Evolutionary conservation across 1,284 basidiomycete species (phyloP), one percentile per base, ranked within the genome.

Genomic region (Moesziomyces sp.): DNA sequence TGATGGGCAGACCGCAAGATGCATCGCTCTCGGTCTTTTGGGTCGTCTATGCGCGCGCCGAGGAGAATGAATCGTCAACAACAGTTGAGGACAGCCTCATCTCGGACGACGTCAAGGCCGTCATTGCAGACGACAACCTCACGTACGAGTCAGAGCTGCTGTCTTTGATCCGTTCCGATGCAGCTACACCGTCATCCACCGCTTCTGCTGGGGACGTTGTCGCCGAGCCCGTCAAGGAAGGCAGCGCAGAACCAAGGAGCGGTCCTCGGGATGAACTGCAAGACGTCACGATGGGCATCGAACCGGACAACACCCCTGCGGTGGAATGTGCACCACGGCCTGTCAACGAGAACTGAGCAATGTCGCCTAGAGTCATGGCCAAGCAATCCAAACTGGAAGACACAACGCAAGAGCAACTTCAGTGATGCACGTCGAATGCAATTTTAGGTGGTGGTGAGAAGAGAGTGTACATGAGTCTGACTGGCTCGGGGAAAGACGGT

Each of bases 71-170:
- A 21, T 53, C 42, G 43, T 24, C 16, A 7, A 40, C 19, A 19
- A 23, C 7, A 21, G 35, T 5, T 11, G 24, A 14, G 18, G 72
- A 64, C 16, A 38, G 11, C 28, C 52, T 66, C 43, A 52, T 70
- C 8, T 30, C 53, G 2, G 72, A 75, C 24, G 16, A 35, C 24
- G 43, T 58, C 34, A 58, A 56, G 44, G 56, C 52, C 3, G 72
- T 54, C 14, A 50, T 75, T n/a, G 53, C 47, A 13, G 67, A 75
- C 21, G 72, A 75, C 57, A 75, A 75, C 42, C 35, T 75, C 50
- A 75, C 67, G 23, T 56, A 71, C 43, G 64, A 75, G 49, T 71
- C 67, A 2, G 72, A 75, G 56, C 46, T 71, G 63, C 53, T 75
- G 3, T 75, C 67, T 24, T 43, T 75, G 52, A 69, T 69, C 42